phyloP scores from a whole-genome alignment of 106 monocot genomes.

The Ottelia alismoides region DNA sequence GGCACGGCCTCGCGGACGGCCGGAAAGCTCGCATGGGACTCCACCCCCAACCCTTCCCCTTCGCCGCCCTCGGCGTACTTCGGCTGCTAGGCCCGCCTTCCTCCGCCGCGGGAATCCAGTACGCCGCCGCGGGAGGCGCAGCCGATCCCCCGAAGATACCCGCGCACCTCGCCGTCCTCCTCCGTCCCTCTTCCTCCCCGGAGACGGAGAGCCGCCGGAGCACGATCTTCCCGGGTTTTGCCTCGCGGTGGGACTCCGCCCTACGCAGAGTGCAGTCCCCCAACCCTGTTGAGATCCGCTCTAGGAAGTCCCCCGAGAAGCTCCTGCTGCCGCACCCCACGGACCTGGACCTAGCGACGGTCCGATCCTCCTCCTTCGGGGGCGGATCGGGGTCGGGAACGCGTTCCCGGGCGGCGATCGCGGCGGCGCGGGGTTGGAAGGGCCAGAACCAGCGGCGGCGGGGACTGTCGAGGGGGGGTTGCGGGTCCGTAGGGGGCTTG shows the following conservation, averaged over 20 bases:
- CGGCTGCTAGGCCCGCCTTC: too few relatives aligned
- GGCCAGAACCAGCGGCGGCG: neutral
- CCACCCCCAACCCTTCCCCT: too few relatives aligned
- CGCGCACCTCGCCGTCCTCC: slow-evolving; percentile 47
- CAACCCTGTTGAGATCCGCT: slow-evolving; percentile 27
- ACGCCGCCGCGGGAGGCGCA: slow-evolving; percentile 9
- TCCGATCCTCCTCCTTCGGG: too few relatives aligned
- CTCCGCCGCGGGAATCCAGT: slow-evolving; percentile 11
- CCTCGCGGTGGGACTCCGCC: slow-evolving; percentile 32
- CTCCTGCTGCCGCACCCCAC: slow-evolving; percentile 39
- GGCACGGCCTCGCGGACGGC: too few relatives aligned
- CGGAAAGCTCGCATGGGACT: too few relatives aligned
- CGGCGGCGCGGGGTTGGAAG: neutral
- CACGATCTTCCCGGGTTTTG: slow-evolving; percentile 3
- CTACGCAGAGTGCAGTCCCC: slow-evolving; percentile 30
- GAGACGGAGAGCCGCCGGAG: slow-evolving; percentile 3
- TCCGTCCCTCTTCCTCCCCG: slow-evolving; percentile 2
- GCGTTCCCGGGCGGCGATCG: neutral
- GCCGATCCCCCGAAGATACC: slow-evolving; percentile 44
- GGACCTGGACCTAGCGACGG: slow-evolving; percentile 29
- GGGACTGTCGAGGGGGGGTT: neutral
- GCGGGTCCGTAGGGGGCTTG: neutral
- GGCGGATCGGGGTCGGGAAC: slow-evolving; percentile 3
- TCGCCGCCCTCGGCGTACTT: too few relatives aligned
- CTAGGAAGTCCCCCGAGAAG: slow-evolving; percentile 35